Evolutionary conservation across 768 basidiomycete genomes (phyloP).

Genomic region (Crassisporium funariophilum): DNA sequence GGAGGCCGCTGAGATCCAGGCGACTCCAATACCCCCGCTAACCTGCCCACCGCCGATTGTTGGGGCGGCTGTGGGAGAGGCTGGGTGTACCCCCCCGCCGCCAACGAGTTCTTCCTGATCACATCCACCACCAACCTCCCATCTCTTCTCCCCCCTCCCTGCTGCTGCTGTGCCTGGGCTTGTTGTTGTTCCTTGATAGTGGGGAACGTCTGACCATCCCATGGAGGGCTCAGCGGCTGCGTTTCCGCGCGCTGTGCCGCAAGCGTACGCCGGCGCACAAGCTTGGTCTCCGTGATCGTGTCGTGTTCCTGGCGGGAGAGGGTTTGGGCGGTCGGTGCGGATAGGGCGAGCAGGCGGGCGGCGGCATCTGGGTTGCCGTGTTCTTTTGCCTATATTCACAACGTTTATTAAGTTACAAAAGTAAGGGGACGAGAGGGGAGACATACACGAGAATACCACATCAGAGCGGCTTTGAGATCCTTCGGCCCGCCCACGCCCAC

Average conservation of each 20-base stretch:
- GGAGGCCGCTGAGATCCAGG: neutral
- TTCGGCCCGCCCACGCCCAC: constrained; percentile 82
- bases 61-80: neutral
- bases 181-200: constrained; percentile 10
- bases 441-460: constrained; percentile 71
- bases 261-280: constrained; percentile 80
- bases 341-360: constrained; percentile 71
- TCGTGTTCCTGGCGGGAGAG: constrained; percentile 85
- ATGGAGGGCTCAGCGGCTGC: constrained; percentile 27
- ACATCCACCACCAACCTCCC: constrained; percentile 52
- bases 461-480: constrained; percentile 62
- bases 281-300: constrained; percentile 70
- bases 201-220: constrained; percentile 28
- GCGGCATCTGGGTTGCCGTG: constrained; percentile 83
- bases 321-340: constrained; percentile 57
- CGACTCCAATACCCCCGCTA: neutral
- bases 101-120: constrained; percentile 52
- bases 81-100: constrained; percentile 11
- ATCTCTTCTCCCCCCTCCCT: constrained; percentile 22
- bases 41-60: neutral
- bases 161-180: constrained; percentile 10
- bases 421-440: neutral
- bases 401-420: neutral
- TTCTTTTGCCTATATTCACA: constrained; percentile 56
- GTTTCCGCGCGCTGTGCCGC: constrained; percentile 54